Percentiles rank a stretch among this genome's conserved stretches.
Conservation (phyloP, 331 rosid species). For the Prunus yedoensis region DNA sequence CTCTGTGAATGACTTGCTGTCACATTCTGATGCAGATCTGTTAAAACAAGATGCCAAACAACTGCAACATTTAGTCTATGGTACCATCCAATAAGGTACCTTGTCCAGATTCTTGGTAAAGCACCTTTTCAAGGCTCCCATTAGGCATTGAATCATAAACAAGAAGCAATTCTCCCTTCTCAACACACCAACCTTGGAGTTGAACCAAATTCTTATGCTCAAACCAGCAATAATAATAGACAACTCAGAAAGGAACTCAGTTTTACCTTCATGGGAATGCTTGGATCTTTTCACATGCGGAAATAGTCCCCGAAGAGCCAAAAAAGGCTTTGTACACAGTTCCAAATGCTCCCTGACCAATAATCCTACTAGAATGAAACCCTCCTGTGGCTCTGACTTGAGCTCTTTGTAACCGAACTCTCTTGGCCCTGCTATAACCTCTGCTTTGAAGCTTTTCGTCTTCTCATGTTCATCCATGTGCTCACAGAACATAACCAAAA, state of each 20-base stretch:
- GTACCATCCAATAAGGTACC: slow-evolving; percentile 44
- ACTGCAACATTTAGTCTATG: slow-evolving; percentile 62
- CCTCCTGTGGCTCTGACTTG: slow-evolving; percentile 55
- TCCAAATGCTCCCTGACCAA: slow-evolving; percentile 87
- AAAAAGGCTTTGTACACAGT: slow-evolving; percentile 77
- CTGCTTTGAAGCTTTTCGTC: neutral
- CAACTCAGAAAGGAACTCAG: slow-evolving; percentile 65
- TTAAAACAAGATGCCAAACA: slow-evolving; percentile 2
- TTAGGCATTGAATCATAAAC: slow-evolving; percentile 91
- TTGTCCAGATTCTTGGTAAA: slow-evolving; percentile 47
- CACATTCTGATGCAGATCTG: slow-evolving; percentile 32
- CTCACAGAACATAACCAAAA: slow-evolving; percentile 29
- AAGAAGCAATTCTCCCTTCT: slow-evolving; percentile 67
- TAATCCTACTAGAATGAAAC: slow-evolving; percentile 69
- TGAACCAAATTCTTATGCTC: slow-evolving; percentile 72
- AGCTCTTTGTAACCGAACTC: no score
- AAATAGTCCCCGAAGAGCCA: slow-evolving; percentile 42
- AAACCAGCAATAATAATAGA: slow-evolving; percentile 82
- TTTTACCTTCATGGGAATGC: slow-evolving; percentile 67
- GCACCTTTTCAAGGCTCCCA: slow-evolving; percentile 62
- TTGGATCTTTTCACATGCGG: slow-evolving; percentile 79
- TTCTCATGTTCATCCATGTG: slow-evolving; percentile 44
- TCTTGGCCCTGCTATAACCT: no score
- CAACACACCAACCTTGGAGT: slow-evolving; percentile 89
- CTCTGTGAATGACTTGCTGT: slow-evolving; percentile 82